phyloP scores from a whole-genome alignment of 257 asterid genomes.

The Jacaranda mimosifolia region DNA sequence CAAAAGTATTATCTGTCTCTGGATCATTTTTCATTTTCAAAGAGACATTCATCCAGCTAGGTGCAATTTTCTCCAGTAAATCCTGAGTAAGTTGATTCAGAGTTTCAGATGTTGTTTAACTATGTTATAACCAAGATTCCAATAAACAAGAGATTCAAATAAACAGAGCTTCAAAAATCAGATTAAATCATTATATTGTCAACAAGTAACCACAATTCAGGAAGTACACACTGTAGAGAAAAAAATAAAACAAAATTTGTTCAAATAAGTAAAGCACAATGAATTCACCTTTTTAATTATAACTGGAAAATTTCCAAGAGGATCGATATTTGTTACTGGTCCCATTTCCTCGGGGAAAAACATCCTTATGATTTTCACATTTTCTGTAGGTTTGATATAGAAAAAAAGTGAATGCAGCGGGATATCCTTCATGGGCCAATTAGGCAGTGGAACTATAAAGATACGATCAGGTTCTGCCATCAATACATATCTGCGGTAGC shows the following conservation, averaged over 20 bases:
- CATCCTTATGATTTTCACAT: conserved; percentile 56
- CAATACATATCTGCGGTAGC: conserved; percentile 57
- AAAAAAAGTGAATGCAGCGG: conserved; percentile 67
- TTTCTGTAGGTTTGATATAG: conserved; percentile 58
- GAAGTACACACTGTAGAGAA: not conserved
- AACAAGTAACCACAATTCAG: not conserved
- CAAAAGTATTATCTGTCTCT: conserved; percentile 62
- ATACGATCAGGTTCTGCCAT: conserved; percentile 82
- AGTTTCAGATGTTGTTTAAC: not conserved
- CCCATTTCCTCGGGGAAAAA: conserved; percentile 62
- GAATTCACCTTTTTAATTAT: conserved; percentile 58
- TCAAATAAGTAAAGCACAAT: not conserved
- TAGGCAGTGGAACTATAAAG: conserved; percentile 61
- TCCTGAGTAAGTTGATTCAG: conserved; percentile 48
- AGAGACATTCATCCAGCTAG: conserved; percentile 73
- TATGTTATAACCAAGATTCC: not conserved
- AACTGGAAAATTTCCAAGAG: conserved; percentile 73
- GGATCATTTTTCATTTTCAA: conserved; percentile 62
- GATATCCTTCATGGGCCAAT: conserved; percentile 52
- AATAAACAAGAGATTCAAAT: no score
- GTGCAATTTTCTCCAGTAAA: conserved; percentile 64
- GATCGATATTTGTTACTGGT: conserved; percentile 62
- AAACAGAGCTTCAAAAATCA: not conserved
- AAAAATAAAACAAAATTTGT: not conserved
- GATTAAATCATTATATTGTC: not conserved